A percentile compares a stretch with the other conserved stretches of the same genome.
Evolutionary conservation across 192 early-diverging fungal genomes (phyloP).

Genomic region (Podila clonocystis): DNA sequence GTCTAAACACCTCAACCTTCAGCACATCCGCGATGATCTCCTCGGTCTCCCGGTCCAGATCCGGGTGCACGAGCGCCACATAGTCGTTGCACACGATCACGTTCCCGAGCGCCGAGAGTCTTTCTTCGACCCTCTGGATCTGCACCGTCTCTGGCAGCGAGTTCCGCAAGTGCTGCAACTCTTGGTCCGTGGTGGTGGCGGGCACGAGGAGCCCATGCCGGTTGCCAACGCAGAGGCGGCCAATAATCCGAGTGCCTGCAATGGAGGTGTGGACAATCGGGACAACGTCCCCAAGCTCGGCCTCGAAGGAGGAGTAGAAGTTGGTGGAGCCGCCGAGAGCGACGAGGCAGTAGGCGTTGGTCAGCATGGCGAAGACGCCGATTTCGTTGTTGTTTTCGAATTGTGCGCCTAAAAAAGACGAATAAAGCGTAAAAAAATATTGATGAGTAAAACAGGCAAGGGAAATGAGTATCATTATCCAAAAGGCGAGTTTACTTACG

Average conservation of each 20-base stretch:
- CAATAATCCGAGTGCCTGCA: slow-evolving; percentile 94
- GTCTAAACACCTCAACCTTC: slow-evolving; percentile 95
- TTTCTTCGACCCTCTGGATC: slow-evolving; percentile 96
- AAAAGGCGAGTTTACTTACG: too few species aligned
- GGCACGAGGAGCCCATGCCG: slow-evolving; percentile 94
- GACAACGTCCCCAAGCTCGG: slow-evolving; percentile 90
- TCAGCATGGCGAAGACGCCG: slow-evolving; percentile 95
- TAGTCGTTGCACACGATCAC: slow-evolving; percentile 99
- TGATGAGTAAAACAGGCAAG: neutral
- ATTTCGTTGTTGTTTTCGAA: slow-evolving; percentile 99
- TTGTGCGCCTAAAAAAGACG: slow-evolving; percentile 79
- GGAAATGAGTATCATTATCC: too few species aligned
- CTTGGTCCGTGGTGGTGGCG: slow-evolving; percentile 93
- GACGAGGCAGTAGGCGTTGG: slow-evolving; percentile 96
- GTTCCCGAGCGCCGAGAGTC: slow-evolving; percentile 95
- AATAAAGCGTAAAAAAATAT: too few species aligned
- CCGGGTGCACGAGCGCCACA: slow-evolving; percentile 96
- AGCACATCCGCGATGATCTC: slow-evolving; percentile 97
- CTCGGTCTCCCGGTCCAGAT: slow-evolving; percentile 96
- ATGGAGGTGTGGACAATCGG: slow-evolving; percentile 96
- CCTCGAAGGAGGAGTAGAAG: slow-evolving; percentile 95
- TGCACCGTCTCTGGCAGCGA: slow-evolving; percentile 88
- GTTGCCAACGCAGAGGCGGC: slow-evolving; percentile 92
- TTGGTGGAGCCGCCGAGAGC: slow-evolving; percentile 97
- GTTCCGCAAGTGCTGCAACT: slow-evolving; percentile 96